Evolutionary conservation across 305 asterid genomes (phyloP), one percentile per base, ranked within the genome.

Genomic region (Nicotiana rustica): DNA sequence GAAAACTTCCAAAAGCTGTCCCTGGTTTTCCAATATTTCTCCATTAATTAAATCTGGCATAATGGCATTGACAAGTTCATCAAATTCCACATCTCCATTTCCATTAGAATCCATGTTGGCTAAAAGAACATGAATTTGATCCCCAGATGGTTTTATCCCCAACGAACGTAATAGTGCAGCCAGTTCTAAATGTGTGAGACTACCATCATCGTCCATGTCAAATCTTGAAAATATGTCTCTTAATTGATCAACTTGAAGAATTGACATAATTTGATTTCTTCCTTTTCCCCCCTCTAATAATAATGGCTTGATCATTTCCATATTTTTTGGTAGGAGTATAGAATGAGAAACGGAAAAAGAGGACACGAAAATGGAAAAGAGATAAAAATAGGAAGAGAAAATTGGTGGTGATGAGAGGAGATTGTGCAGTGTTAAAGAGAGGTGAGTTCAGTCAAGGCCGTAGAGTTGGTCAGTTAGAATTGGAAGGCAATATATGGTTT

Each of bases 191-290:
- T 85, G 88, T 6, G 94, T 91, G 3, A 92, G 88, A 87, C 94
- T 92, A 67, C 96, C 96, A 62, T 92, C 94, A 44, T 83, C 73
- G 87, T 92, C 91, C 91, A 89, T 89, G 87, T 91, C 94, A 49
- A 92, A 92, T 81, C 89, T 87, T 66, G 89, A 56, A 80, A 92
- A 92, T 67, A 92, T 91, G 10, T 84, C 85, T 73, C 84, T 87
- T 29, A 92, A 85, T 78, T 89, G 90, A 61, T 88, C 90, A 47
- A 87, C 68, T 36, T 87, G 70, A 66, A 69, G 62, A 62, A 78
- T 68, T 18, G 90, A 77, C 90, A 87, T 89, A 6, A 18, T 79
- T 79, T 75, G 79, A 21, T 52, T 25, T 49, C 81, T 64, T 21
- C 64, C 18, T 73, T 47, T 13, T 31, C 12, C 33, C 36, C 73